Evolutionary conservation across 208 protist species (phyloP).

Genomic region (Strigomonas galati): DNA sequence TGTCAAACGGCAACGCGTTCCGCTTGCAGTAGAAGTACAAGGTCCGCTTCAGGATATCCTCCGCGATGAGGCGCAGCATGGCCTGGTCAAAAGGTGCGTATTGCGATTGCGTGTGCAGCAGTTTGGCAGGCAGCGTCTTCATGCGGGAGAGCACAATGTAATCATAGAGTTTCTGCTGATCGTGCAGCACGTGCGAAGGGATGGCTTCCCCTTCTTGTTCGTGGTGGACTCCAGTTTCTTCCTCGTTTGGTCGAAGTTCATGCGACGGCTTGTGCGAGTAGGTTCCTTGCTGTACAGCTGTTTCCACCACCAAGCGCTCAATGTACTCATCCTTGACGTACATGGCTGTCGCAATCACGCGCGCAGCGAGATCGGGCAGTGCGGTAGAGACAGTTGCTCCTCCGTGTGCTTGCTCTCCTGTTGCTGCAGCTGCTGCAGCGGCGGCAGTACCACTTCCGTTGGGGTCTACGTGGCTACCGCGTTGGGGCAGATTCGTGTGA

Average conservation of each 20-base stretch:
- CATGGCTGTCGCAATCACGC: slow-evolving; percentile 54
- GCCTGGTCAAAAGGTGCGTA: slow-evolving; percentile 54
- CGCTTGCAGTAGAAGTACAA: neutral
- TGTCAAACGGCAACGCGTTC: neutral
- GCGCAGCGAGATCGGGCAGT: slow-evolving; percentile 62
- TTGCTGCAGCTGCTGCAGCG: too few species aligned
- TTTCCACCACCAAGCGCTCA: slow-evolving; percentile 75
- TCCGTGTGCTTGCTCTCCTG: too few species aligned
- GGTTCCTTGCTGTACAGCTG: slow-evolving; percentile 21
- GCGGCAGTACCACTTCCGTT: neutral
- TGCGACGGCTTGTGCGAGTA: slow-evolving; percentile 6
- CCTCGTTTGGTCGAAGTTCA: neutral
- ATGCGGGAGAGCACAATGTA: slow-evolving; percentile 4
- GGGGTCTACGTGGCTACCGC: neutral
- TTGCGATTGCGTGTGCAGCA: slow-evolving; percentile 67
- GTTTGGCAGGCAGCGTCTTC: neutral
- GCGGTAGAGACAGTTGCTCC: too few species aligned
- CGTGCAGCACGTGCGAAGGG: neutral
- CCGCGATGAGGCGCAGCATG: slow-evolving; percentile 76
- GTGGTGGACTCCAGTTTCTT: neutral
- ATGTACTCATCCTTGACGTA: slow-evolving; percentile 88
- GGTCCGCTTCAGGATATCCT: slow-evolving; percentile 10
- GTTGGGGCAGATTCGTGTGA: neutral
- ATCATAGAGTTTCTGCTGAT: slow-evolving; percentile 9
- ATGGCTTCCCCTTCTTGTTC: neutral